Evolutionary conservation across 495 filamentous ascomycete species (phyloP).

Genomic region (Lasiosphaeria hispida): DNA sequence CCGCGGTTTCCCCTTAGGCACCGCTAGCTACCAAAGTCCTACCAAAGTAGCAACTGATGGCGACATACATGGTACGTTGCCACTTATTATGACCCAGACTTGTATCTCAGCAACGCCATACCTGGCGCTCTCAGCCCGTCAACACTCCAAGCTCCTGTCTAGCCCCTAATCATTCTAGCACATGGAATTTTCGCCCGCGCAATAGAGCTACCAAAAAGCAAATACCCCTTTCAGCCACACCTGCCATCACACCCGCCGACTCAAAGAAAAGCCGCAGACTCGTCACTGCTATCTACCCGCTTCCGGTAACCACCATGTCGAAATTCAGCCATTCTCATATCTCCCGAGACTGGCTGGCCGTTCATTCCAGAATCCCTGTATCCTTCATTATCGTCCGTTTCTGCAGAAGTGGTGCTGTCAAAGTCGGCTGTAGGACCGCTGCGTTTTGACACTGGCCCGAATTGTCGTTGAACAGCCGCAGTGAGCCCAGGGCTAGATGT

Average conservation of each 20-base stretch:
- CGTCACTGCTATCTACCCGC: conserved; percentile 1
- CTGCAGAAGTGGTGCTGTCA: conserved; percentile 2
- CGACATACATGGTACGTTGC: too few relatives aligned
- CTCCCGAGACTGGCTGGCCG: background rate
- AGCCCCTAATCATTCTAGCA: background rate
- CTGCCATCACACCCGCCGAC: too few relatives aligned
- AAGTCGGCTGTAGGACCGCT: background rate
- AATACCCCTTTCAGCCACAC: background rate
- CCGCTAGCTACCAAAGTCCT: too few relatives aligned
- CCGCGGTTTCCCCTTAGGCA: too few relatives aligned
- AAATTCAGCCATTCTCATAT: background rate
- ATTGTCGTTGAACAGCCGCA: conserved; percentile 34
- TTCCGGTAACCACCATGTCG: background rate
- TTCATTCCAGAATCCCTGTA: conserved; percentile 15
- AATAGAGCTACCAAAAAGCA: background rate
- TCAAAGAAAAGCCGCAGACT: conserved; percentile 10
- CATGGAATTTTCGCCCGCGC: background rate
- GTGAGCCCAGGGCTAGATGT: conserved; percentile 38
- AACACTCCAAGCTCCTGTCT: too few relatives aligned
- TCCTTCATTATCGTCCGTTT: conserved; percentile 24
- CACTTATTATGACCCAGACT: too few relatives aligned
- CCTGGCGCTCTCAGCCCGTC: too few relatives aligned
- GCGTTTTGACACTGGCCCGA: conserved; percentile 21
- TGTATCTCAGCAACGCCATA: too few relatives aligned
- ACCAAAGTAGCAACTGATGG: too few relatives aligned